Evolutionary conservation across 83 land plant genomes (phyloP).

Genomic region (Picea abies): DNA sequence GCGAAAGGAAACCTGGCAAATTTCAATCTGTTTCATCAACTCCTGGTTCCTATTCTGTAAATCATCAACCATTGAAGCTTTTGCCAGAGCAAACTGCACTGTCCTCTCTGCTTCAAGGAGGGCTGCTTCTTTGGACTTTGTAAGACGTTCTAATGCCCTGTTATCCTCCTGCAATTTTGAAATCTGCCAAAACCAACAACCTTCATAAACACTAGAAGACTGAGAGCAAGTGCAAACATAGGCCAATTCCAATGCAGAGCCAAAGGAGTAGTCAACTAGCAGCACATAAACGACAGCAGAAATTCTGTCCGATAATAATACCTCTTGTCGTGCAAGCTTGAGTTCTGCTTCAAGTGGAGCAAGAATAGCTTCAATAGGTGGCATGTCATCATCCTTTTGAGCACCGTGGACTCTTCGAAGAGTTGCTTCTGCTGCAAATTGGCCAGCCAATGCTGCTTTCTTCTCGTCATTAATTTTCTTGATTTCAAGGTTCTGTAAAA

Average conservation of each 20-base stretch:
- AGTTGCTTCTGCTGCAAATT: conserved; percentile 99
- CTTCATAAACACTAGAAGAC: neutral
- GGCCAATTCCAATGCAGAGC: neutral
- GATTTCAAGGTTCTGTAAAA: conserved; percentile 81
- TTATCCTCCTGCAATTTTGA: conserved; percentile 97
- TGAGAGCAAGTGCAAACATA: neutral
- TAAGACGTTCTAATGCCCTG: conserved; percentile 96
- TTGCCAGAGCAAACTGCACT: conserved; percentile 85
- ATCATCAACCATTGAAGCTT: conserved; percentile 98
- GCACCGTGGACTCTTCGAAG: conserved; percentile 97
- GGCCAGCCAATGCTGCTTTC: conserved; percentile 97
- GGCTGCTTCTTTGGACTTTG: conserved; percentile 98
- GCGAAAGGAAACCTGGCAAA: conserved; percentile 77
- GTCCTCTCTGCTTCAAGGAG: conserved; percentile 96
- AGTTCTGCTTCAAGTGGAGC: conserved; percentile 99
- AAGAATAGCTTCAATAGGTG: conserved; percentile 95
- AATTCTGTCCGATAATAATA: neutral
- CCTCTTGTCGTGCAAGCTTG: conserved; percentile 72
- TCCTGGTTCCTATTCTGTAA: conserved; percentile 96
- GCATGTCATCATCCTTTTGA: conserved; percentile 98
- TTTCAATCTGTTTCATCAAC: conserved; percentile 95
- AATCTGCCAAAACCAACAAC: conserved; percentile 47
- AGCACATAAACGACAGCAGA: neutral
- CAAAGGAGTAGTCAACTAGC: neutral
- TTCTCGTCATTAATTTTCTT: conserved; percentile 97